Evolutionary conservation across 495 filamentous ascomycete species (phyloP), one percentile per base, ranked within the genome.

Genomic region (Xylaria grammica): DNA sequence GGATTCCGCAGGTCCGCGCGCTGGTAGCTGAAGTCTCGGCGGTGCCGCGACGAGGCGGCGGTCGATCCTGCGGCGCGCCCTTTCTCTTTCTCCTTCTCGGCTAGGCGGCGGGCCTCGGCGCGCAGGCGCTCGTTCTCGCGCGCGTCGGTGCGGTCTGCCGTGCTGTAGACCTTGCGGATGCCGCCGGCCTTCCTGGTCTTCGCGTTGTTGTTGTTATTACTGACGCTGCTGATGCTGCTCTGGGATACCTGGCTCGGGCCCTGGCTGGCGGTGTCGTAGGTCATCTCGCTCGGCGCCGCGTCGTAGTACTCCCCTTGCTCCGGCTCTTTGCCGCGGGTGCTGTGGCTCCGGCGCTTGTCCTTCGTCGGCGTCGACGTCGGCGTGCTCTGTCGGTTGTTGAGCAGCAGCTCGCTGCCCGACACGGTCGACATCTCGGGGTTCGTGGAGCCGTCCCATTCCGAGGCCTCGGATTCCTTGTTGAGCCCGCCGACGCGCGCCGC

Each of bases 401-500:
- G 77, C 24, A 85, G 79, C 10, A 83, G 75, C 65, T 86, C 86
- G 57, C 77, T 84, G 45, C 82, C 86, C 4, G 84, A 81, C 22
- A 74, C 79, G 61, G 62, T 82, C 69, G 67, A 90, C 69, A 69
- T 74, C 60, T 75, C 78, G 17, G 76, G 87, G 80, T 76, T 85
- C 69, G 78, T 88, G 6, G 78, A 82, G 46, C 84, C 84, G 70
- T 90, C 91, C 77, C 88, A 88, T 67, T 88, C 85, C 61, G 85
- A 89, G 52, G 86, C 91, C 58, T 97, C 93, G 46, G 85, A 77
- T 65, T 90, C 80, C 50, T 87, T 86, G 74, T 97, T 97, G 69
- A 97, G 77, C 19, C 93, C 93, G 42, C 93, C 93, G 20, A 97
- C 91, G 34, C 89, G 83, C 2, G 93, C 93, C 4, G 92, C 79